Percentiles rank a stretch among this genome's conserved stretches.
Conservation (phyloP, 495 filamentous ascomycete species). For the Zalerion maritima region DNA sequence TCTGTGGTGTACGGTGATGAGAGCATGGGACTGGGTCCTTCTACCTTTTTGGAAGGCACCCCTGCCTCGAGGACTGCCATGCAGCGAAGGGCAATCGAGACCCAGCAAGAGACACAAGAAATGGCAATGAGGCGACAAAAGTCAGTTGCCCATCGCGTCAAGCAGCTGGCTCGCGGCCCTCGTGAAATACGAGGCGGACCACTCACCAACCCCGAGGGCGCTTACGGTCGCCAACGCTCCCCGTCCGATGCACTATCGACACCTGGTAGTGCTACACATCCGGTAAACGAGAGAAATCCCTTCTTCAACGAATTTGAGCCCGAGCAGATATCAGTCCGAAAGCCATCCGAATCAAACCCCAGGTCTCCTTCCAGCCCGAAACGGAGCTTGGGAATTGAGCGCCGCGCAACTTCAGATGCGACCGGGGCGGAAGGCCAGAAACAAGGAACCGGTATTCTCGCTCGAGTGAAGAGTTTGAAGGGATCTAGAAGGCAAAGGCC, state of each 20-base stretch:
- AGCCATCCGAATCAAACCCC: slow-evolving; percentile 24
- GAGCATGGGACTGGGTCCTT: slow-evolving; percentile 75
- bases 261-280: slow-evolving; percentile 18
- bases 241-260: slow-evolving; percentile 24
- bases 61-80: slow-evolving; percentile 77
- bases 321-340: slow-evolving; percentile 26
- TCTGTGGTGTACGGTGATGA: slow-evolving; percentile 73
- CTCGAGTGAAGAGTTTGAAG: slow-evolving; percentile 77
- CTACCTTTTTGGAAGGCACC: slow-evolving; percentile 89
- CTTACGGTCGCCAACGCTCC: slow-evolving; percentile 19
- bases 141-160: slow-evolving; percentile 75
- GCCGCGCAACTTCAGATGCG: slow-evolving; percentile 55
- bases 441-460: slow-evolving; percentile 57
- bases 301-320: slow-evolving; percentile 71
- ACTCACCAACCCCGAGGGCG: slow-evolving; percentile 35
- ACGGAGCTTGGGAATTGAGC: slow-evolving; percentile 39
- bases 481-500: slow-evolving; percentile 31
- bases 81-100: slow-evolving; percentile 57
- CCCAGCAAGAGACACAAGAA: slow-evolving; percentile 27
- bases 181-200: slow-evolving; percentile 36
- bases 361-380: slow-evolving; percentile 51
- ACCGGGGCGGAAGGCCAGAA: slow-evolving; percentile 23
- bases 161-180: slow-evolving; percentile 45
- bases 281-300: slow-evolving; percentile 63
- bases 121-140: slow-evolving; percentile 79